Conservation (phyloP, 352 stramenopile species). For the Pythium diclinum region DNA sequence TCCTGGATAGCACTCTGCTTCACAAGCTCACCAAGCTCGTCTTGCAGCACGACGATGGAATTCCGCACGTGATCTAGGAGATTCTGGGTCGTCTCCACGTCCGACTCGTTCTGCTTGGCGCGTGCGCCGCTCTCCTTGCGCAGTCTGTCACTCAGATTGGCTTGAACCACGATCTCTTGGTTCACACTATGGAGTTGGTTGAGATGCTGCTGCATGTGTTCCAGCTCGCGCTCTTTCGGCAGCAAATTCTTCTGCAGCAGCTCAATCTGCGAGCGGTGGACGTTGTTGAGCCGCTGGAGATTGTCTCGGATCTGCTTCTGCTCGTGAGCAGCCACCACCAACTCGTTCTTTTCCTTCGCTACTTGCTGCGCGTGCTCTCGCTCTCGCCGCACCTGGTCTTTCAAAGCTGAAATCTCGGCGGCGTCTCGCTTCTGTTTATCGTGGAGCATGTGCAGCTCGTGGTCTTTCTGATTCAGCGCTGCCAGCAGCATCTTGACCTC, state of each 20-base stretch:
- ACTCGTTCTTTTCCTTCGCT: constrained; percentile 44
- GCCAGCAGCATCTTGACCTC: constrained; percentile 70
- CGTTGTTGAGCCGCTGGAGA: constrained; percentile 60
- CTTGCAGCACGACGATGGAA: constrained; percentile 58
- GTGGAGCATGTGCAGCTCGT: constrained; percentile 38
- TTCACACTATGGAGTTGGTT: constrained; percentile 57
- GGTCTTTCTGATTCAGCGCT: constrained; percentile 58
- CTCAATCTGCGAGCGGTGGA: constrained; percentile 72
- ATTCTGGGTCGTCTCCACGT: constrained; percentile 32
- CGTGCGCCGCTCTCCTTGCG: constrained; percentile 41
- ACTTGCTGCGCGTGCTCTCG: constrained; percentile 27
- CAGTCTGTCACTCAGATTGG: constrained; percentile 63
- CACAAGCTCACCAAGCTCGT: constrained; percentile 64
- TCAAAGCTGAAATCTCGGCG: constrained; percentile 33
- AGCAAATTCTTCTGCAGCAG: constrained; percentile 66
- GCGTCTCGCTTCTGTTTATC: constrained; percentile 29
- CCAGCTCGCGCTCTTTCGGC: constrained; percentile 60
- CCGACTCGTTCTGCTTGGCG: constrained; percentile 43
- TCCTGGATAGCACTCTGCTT: constrained; percentile 53
- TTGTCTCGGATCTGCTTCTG: constrained; percentile 47
- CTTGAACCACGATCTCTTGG: constrained; percentile 66
- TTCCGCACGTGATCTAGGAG: constrained; percentile 47
- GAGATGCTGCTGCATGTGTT: constrained; percentile 63
- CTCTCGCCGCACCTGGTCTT: constrained; percentile 41
- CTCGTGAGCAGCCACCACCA: constrained; percentile 27